These are phyloP conservation scores for Corniculantispora saksenae DNA, from an alignment of 2,329 filamentous ascomycete species.

Conservation along the genomic window DNA sequence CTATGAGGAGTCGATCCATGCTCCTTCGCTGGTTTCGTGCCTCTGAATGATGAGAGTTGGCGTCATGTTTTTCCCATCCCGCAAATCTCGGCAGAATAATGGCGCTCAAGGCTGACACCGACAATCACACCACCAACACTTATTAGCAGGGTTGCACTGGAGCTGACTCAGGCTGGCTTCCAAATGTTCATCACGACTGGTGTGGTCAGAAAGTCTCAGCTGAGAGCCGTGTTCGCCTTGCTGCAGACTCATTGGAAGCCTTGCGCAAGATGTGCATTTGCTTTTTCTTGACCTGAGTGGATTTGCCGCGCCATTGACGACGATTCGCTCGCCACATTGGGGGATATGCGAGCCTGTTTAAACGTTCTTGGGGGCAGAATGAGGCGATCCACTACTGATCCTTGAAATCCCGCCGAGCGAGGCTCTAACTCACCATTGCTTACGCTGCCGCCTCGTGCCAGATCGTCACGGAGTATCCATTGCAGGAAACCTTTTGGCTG, in stretches of 20 bases:
- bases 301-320: neutral
- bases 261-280: neutral
- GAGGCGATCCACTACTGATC: neutral
- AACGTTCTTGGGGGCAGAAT: neutral
- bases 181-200: neutral
- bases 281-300: neutral
- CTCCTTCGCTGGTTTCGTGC: neutral
- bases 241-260: neutral
- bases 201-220: slow-evolving; percentile 9
- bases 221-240: neutral
- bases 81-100: neutral
- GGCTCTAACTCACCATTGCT: slow-evolving; percentile 1
- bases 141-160: neutral
- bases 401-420: neutral
- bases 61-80: slow-evolving; percentile 6
- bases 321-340: neutral
- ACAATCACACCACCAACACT: neutral
- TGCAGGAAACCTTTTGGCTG: neutral
- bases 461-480: neutral
- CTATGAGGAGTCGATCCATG: neutral
- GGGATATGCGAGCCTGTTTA: neutral
- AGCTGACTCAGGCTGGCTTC: slow-evolving; percentile 16
- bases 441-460: neutral
- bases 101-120: slow-evolving; percentile 9
- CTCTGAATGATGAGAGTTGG: neutral